phyloP scores from a whole-genome alignment of 2,329 filamentous ascomycete species.

The Colletotrichum godetiae region DNA sequence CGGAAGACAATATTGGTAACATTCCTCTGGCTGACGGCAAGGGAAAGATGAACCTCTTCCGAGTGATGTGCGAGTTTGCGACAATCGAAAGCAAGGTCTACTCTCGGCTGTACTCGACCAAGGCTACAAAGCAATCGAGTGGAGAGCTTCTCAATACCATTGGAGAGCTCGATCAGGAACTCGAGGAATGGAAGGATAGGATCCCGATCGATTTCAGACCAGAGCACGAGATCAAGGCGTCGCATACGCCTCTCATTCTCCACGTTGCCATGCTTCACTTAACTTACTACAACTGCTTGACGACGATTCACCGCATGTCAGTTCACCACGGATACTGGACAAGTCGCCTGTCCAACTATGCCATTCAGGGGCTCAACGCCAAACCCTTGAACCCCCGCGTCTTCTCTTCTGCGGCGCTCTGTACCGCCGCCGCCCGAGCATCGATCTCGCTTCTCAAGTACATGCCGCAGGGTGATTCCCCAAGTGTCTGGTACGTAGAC shows the following conservation, averaged over 20 bases:
- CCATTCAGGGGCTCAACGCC: conserved; percentile 92
- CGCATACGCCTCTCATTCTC: conserved; percentile 91
- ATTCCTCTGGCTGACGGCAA: conserved; percentile 90
- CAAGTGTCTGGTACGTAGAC: conserved; percentile 86
- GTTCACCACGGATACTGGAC: conserved; percentile 99
- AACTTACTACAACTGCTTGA: conserved; percentile 96
- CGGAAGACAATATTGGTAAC: conserved; percentile 92
- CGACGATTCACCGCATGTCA: conserved; percentile 98
- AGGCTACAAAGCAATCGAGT: conserved; percentile 89
- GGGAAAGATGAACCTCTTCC: conserved; percentile 94
- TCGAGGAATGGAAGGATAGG: conserved; percentile 96
- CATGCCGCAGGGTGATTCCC: conserved; percentile 93
- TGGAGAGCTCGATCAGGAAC: conserved; percentile 86
- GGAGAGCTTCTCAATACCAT: conserved; percentile 96
- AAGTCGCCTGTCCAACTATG: conserved; percentile 91
- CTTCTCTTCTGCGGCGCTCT: conserved; percentile 92
- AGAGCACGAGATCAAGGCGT: conserved; percentile 94
- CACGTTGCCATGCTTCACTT: conserved; percentile 96
- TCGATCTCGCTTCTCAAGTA: conserved; percentile 96
- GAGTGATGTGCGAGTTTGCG: conserved; percentile 90
- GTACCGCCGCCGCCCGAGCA: conserved; percentile 90
- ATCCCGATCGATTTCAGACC: conserved; percentile 98
- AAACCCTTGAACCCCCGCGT: conserved; percentile 91
- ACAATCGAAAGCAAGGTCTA: conserved; percentile 95
- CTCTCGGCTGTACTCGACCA: conserved; percentile 91